Conservation (phyloP, 1,284 basidiomycete species). For the Trichosporon faecale region DNA sequence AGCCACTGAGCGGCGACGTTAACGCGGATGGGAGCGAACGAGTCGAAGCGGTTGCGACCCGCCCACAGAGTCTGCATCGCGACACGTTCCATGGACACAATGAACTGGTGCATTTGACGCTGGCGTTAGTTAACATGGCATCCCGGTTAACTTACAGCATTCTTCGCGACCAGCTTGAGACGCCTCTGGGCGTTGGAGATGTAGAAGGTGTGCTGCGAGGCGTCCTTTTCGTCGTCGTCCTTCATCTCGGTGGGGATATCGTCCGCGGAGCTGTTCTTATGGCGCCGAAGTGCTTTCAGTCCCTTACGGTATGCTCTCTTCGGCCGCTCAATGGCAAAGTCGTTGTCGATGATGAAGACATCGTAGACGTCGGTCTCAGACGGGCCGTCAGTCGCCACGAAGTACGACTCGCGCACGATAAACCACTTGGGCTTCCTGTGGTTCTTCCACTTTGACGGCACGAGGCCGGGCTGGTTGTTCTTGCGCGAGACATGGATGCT, state of each 20-base stretch:
- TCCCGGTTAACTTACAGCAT: slow-evolving; percentile 60
- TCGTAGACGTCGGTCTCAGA: slow-evolving; percentile 82
- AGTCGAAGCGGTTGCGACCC: slow-evolving; percentile 80
- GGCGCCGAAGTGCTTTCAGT: slow-evolving; percentile 18
- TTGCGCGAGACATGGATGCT: slow-evolving; percentile 53
- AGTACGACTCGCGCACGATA: slow-evolving; percentile 86
- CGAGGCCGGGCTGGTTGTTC: slow-evolving; percentile 53
- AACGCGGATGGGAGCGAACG: slow-evolving; percentile 87
- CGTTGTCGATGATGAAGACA: slow-evolving; percentile 86
- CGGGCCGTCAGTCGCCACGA: slow-evolving; percentile 81
- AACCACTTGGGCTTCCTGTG: slow-evolving; percentile 83
- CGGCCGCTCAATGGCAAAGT: slow-evolving; percentile 74
- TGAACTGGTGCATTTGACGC: slow-evolving; percentile 97
- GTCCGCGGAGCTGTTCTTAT: not conserved
- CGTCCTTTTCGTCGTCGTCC: slow-evolving; percentile 39
- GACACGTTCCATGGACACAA: slow-evolving; percentile 83
- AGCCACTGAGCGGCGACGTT: slow-evolving; percentile 97
- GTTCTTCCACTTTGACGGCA: slow-evolving; percentile 60
- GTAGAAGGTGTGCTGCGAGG: slow-evolving; percentile 81
- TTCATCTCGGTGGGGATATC: slow-evolving; percentile 20
- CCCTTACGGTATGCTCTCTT: slow-evolving; percentile 50
- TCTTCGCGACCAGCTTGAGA: slow-evolving; percentile 82
- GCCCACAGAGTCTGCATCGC: slow-evolving; percentile 75
- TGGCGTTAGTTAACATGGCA: slow-evolving; percentile 41
- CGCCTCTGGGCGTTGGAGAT: slow-evolving; percentile 86